These are phyloP conservation scores for Mycena filopes DNA, from an alignment of 768 basidiomycete genomes.

Conservation along the genomic window DNA sequence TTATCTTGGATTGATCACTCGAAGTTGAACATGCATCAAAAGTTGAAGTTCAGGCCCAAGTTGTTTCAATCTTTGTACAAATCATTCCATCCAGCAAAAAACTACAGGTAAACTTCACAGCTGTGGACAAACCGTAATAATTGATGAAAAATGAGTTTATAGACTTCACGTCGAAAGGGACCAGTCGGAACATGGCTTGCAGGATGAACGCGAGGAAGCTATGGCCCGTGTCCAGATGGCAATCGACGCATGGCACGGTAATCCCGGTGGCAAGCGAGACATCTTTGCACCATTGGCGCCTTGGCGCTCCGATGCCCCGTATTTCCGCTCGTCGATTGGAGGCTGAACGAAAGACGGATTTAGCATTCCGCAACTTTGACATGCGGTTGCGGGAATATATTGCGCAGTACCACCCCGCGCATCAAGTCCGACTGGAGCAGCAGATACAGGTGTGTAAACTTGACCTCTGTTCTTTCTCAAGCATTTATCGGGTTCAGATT, in stretches of 20 bases:
- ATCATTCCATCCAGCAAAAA: no score
- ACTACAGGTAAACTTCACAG: no score
- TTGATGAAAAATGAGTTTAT: no score
- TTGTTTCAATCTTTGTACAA: no score
- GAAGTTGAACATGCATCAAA: no score
- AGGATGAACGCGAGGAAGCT: conserved; percentile 15
- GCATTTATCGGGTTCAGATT: not conserved
- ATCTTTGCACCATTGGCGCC: conserved; percentile 11
- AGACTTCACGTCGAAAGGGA: conserved; percentile 13
- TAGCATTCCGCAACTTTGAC: conserved; percentile 14
- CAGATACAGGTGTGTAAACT: not conserved
- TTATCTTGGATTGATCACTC: no score
- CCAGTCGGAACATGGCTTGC: conserved; percentile 12
- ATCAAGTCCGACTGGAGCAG: conserved; percentile 27
- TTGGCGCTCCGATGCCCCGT: conserved; percentile 13
- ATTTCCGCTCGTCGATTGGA: conserved; percentile 15
- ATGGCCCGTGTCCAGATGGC: conserved; percentile 15
- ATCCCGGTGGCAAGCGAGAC: conserved; percentile 7
- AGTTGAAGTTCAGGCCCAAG: no score
- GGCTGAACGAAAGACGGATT: not conserved
- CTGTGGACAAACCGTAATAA: no score
- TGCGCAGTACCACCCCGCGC: not conserved
- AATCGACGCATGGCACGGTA: conserved; percentile 5
- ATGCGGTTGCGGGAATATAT: conserved; percentile 22
- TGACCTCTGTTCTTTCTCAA: not conserved